Evolutionary conservation across 1,284 basidiomycete genomes (phyloP).

Genomic region (Polyporus tsugae): DNA sequence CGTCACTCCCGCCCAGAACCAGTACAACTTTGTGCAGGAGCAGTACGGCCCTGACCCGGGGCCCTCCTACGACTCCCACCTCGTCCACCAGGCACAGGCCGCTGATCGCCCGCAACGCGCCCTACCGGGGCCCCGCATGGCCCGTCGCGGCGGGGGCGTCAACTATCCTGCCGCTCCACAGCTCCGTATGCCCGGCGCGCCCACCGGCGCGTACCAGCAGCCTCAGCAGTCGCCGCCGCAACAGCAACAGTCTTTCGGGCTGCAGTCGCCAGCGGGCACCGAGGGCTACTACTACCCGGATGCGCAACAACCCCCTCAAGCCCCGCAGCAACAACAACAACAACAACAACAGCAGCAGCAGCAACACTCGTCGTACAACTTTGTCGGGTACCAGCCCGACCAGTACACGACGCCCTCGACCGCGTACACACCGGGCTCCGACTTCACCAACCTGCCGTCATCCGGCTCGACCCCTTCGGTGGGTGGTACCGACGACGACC

Average conservation of each 20-base stretch:
- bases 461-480: constrained; percentile 36
- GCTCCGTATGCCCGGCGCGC: constrained; percentile 23
- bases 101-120: constrained; percentile 27
- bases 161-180: constrained; percentile 24
- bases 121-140: constrained; percentile 23
- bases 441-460: constrained; percentile 31
- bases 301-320: neutral
- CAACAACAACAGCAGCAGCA: constrained; percentile 19
- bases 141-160: constrained; percentile 21
- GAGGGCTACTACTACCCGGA: constrained; percentile 30
- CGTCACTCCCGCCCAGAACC: constrained; percentile 30
- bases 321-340: constrained; percentile 11
- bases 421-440: constrained; percentile 33
- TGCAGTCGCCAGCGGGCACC: constrained; percentile 16
- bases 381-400: constrained; percentile 33
- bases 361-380: constrained; percentile 35
- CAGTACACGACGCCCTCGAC: constrained; percentile 25
- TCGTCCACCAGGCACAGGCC: constrained; percentile 18
- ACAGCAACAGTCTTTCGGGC: constrained; percentile 20
- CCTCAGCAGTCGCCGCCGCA: constrained; percentile 27
- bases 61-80: constrained; percentile 23
- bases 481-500: constrained; percentile 34
- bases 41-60: constrained; percentile 26
- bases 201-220: constrained; percentile 27
- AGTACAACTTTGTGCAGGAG: constrained; percentile 38